These are phyloP conservation scores for Tylopilus sp. DNA, from an alignment of 768 basidiomycete genomes.

Conservation along the genomic window DNA sequence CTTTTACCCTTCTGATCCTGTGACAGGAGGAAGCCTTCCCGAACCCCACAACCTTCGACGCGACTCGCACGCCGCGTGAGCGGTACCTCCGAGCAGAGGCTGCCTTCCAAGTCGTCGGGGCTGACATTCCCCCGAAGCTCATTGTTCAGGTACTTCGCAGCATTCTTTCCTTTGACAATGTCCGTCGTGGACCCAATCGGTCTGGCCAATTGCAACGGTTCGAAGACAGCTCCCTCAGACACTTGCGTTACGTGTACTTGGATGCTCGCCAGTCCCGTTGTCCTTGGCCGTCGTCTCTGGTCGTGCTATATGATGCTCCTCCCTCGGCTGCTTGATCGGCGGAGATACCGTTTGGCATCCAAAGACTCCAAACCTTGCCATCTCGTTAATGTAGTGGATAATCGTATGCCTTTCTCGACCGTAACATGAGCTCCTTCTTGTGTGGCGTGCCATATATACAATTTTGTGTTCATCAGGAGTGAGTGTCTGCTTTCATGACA, in stretches of 20 bases:
- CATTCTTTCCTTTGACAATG: constrained; percentile 53
- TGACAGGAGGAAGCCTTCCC: constrained; percentile 51
- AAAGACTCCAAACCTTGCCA: no score
- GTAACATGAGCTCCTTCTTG: background rate
- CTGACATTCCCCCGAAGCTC: constrained; percentile 55
- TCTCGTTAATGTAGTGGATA: constrained; percentile 5
- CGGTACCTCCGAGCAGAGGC: constrained; percentile 50
- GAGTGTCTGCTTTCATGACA: background rate
- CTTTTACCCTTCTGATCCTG: background rate
- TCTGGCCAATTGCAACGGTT: constrained; percentile 65
- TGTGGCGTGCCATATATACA: background rate
- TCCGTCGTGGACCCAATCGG: constrained; percentile 64
- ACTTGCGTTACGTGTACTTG: constrained; percentile 55
- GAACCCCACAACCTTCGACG: constrained; percentile 43
- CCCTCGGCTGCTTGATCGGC: constrained; percentile 14
- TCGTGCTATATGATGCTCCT: constrained; percentile 41
- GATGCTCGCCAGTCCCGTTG: constrained; percentile 44
- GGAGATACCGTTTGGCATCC: no score
- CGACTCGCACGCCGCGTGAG: constrained; percentile 41
- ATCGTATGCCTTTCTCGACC: background rate
- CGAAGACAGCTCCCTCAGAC: constrained; percentile 43
- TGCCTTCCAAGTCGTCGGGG: constrained; percentile 46
- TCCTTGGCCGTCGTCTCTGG: constrained; percentile 69
- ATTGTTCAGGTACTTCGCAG: constrained; percentile 62
- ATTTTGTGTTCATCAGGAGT: background rate